A percentile compares a stretch with the other conserved stretches of the same genome.
Conservation (phyloP, 2,329 filamentous ascomycete genomes). For the Penicillium sp. region DNA sequence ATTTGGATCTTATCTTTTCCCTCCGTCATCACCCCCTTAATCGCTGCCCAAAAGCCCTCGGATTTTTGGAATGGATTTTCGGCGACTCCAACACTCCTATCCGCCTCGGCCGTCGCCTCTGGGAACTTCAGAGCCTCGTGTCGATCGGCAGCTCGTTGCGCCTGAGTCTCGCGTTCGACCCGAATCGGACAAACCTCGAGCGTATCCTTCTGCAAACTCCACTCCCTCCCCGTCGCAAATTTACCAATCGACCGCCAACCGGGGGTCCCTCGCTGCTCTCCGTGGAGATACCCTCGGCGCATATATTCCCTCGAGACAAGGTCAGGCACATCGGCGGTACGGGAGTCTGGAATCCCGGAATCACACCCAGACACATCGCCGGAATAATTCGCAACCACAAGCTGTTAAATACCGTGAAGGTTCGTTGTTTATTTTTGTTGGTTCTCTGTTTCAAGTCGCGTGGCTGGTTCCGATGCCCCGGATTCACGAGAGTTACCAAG, state of each 20-base stretch:
- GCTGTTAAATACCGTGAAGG: conserved; percentile 16
- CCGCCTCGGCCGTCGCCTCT: conserved; percentile 37
- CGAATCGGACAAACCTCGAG: conserved; percentile 21
- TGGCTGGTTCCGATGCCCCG: conserved; percentile 18
- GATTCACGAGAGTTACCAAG: conserved; percentile 19
- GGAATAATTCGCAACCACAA: conserved; percentile 26
- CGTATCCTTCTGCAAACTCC: conserved; percentile 12
- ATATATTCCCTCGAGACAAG: conserved; percentile 19
- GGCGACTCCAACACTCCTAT: conserved; percentile 30
- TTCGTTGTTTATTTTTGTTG: conserved; percentile 8
- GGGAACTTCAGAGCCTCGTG: conserved; percentile 31
- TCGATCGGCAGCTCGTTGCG: conserved; percentile 24
- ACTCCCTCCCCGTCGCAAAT: conserved; percentile 4
- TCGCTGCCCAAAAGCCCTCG: conserved; percentile 1
- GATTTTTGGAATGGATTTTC: conserved; percentile 27
- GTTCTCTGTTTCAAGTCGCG: conserved; percentile 7
- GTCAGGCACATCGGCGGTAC: conserved; percentile 20
- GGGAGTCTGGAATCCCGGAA: conserved; percentile 19
- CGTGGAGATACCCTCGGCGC: conserved; percentile 19
- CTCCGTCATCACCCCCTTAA: background rate
- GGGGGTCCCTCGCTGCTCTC: conserved; percentile 17
- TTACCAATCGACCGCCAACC: conserved; percentile 12
- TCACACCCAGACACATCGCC: conserved; percentile 19
- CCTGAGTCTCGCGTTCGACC: conserved; percentile 24
- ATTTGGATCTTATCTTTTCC: background rate